Evolutionary conservation across 768 basidiomycete species (phyloP), one percentile per base, ranked within the genome.

Genomic region (Leccinum sublutescens): DNA sequence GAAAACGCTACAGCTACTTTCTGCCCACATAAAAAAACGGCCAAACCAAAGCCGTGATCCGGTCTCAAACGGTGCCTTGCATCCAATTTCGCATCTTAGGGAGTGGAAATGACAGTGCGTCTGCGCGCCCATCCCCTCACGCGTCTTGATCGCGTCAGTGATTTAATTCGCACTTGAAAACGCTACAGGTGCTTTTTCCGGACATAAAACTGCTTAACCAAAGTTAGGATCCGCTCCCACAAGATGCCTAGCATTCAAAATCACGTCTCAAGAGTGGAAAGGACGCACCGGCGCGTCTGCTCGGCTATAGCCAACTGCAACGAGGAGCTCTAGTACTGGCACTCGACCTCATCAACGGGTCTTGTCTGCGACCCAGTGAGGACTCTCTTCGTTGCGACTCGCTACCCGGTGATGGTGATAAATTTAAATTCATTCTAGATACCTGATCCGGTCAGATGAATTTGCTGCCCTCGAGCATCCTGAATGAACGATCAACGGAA

Each of bases 401-500:
- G 29, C 29, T 29, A 29, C 29, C 29, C 29, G 27, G 27, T 27
- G 27, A 27, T 27, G 29, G 29, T 29, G 29, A 29, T 29, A 29
- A 29, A 29, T 29, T 29, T 29, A 29, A 29, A 29, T 29, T 29
- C 29, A 29, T 29, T 29, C 85, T n/a, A 86, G 93, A 48, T 92
- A 91, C 72, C 79, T 87, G 25, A 83, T 88, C 0, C 75, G 81
- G 6, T 86, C 91, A 2, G 74, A 74, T 2, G 64, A 83, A 61
- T 93, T 89, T 5, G 73, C 75, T 27, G 97, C 97, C 1, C 83
- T 99, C 29, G 92, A 99, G 76, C 27, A 86, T 94, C 5, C 80
- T 81, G 68, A 88, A 89, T 67, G 97, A 98, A 76, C 88, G 91
- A 74, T 76, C 96, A 3, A 97, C 95, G 0, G 88, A 95, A 69